Percentiles rank a stretch among this genome's conserved stretches.
Conservation (phyloP, 2,329 filamentous ascomycete species). For the Fusarium nurragi region DNA sequence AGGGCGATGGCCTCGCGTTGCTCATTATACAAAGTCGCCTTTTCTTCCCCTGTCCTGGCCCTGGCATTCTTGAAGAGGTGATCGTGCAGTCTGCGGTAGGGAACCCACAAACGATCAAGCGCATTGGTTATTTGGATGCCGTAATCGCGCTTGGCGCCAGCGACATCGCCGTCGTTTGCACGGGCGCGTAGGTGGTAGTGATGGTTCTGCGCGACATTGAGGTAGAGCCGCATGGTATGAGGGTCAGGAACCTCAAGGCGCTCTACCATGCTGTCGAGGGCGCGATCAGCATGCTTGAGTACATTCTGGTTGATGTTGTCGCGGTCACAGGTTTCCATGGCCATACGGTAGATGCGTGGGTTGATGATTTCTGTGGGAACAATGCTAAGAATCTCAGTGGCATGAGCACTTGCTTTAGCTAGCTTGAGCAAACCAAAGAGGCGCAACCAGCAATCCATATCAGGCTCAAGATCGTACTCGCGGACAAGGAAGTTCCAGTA, state of each 20-base stretch:
- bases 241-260: conserved; percentile 58
- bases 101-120: conserved; percentile 61
- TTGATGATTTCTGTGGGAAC: conserved; percentile 59
- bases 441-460: conserved; percentile 73
- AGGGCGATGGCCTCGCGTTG: conserved; percentile 56
- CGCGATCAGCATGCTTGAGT: conserved; percentile 69
- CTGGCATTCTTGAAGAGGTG: conserved; percentile 48
- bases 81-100: conserved; percentile 54
- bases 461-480: conserved; percentile 71
- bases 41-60: conserved; percentile 38
- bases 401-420: conserved; percentile 71
- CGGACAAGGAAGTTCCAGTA: conserved; percentile 83
- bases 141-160: conserved; percentile 54
- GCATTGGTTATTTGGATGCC: conserved; percentile 62
- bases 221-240: conserved; percentile 62
- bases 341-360: conserved; percentile 72
- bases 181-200: conserved; percentile 52
- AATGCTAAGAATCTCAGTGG: conserved; percentile 65
- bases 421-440: conserved; percentile 74
- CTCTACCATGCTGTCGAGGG: conserved; percentile 71
- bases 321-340: conserved; percentile 76
- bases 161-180: conserved; percentile 45
- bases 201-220: conserved; percentile 63
- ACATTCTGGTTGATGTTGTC: conserved; percentile 80
- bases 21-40: conserved; percentile 47